Evolutionary conservation across 495 filamentous ascomycete genomes (phyloP).

Genomic region (Lichenothelia convexa): DNA sequence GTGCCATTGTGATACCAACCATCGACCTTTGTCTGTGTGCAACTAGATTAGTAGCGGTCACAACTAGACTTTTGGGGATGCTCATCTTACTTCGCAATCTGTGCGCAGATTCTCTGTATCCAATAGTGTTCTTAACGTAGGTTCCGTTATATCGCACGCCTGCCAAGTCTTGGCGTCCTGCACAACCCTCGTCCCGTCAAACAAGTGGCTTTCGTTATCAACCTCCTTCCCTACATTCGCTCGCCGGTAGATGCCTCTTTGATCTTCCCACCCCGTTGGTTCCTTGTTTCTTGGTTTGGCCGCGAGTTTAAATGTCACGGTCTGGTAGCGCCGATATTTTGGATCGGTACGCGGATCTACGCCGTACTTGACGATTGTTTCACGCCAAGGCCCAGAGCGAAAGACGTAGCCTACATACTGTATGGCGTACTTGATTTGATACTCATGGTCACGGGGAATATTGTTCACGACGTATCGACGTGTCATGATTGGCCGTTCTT

Average conservation of each 20-base stretch:
- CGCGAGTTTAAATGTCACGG: constrained; percentile 52
- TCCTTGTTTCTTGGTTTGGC: neutral
- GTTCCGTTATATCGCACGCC: constrained; percentile 78
- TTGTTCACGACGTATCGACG: constrained; percentile 58
- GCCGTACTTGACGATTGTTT: constrained; percentile 67
- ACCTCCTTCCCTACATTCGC: neutral
- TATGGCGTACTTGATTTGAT: constrained; percentile 41
- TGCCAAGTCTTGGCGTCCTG: constrained; percentile 79
- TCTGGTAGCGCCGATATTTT: constrained; percentile 66
- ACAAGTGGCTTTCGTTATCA: constrained; percentile 39
- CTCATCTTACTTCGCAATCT: constrained; percentile 24
- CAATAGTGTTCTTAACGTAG: constrained; percentile 39
- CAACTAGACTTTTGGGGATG: constrained; percentile 12
- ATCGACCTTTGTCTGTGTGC: constrained; percentile 24
- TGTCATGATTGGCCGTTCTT: constrained; percentile 68
- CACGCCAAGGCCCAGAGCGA: constrained; percentile 74
- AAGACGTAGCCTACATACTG: constrained; percentile 80
- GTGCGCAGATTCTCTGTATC: constrained; percentile 24
- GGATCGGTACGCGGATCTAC: constrained; percentile 65
- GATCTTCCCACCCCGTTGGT: neutral
- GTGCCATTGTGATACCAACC: constrained; percentile 73
- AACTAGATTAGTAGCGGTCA: constrained; percentile 12
- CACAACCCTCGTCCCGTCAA: constrained; percentile 51
- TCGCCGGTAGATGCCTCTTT: neutral
- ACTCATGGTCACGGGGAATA: constrained; percentile 29